phyloP scores from a whole-genome alignment of 2,329 filamentous ascomycete genomes.

The Neonectria ditissima region DNA sequence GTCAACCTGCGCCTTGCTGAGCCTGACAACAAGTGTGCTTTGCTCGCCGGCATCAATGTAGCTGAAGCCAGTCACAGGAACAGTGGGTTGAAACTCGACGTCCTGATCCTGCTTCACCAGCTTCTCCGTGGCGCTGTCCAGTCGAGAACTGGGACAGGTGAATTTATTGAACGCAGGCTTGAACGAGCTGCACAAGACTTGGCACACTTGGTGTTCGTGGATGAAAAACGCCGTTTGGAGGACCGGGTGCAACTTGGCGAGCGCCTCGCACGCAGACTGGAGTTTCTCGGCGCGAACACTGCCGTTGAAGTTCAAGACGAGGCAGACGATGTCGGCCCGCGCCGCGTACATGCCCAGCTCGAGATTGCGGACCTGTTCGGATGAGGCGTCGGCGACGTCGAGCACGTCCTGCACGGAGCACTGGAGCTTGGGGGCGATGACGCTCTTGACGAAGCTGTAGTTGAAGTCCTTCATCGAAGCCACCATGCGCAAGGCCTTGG shows the following conservation, averaged over 20 bases:
- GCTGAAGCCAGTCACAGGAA: constrained; percentile 62
- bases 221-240: constrained; percentile 66
- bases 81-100: constrained; percentile 53
- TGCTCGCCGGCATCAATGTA: constrained; percentile 62
- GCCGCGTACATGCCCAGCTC: constrained; percentile 60
- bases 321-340: constrained; percentile 60
- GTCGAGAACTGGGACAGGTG: constrained; percentile 55
- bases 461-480: constrained; percentile 35
- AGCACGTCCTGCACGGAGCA: constrained; percentile 57
- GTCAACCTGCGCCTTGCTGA: constrained; percentile 64
- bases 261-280: constrained; percentile 59
- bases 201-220: constrained; percentile 60
- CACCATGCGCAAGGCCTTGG: neutral
- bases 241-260: constrained; percentile 61
- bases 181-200: constrained; percentile 59
- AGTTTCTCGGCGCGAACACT: constrained; percentile 56
- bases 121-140: constrained; percentile 55
- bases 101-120: constrained; percentile 58
- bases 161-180: constrained; percentile 58
- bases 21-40: constrained; percentile 60
- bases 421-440: constrained; percentile 57
- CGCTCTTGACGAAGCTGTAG: constrained; percentile 53
- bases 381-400: constrained; percentile 62
- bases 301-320: constrained; percentile 62
- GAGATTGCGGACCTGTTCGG: constrained; percentile 60